Evolutionary conservation across 441 rosid species (phyloP), one percentile per base, ranked within the genome.

Genomic region (Gossypium schwendimanii): DNA sequence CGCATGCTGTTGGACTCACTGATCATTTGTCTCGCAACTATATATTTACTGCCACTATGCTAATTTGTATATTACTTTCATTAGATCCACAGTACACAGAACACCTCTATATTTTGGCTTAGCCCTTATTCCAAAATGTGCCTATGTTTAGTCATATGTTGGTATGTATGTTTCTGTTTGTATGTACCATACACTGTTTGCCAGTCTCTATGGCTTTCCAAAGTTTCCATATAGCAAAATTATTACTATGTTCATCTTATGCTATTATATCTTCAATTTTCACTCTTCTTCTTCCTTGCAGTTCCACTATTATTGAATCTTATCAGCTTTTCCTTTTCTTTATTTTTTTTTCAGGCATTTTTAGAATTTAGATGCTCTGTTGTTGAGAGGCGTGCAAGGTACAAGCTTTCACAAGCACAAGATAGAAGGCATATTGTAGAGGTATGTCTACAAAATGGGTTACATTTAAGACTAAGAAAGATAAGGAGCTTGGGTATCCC

Each of bases 331-430:
- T 65, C 14, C 4, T 70, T 70, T 55, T 59, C 18, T 55, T 47
- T n/a, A 62, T 23, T 28, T 41, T 57, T 61, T 61, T 79, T 39
- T 55, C 74, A 94, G 99, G 94, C 93, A 54, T 94, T 94, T 85
- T 81, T 94, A 72, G 94, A 94, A 36, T 92, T 94, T 79, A 87
- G 99, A 81, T 94, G 97, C 79, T 87, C 91, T 82, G 94, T 89
- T 71, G 90, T 92, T 20, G 96, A 89, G 84, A 91, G 99, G 73
- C 94, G 99, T 61, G 90, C 94, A 31, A 84, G 77, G 76, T 89
- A 83, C 85, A 94, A 87, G 88, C 96, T 89, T 79, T 84, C 91
- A 26, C 97, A 88, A 63, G 94, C 97, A n/a, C 88, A 86, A 66
- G 87, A 91, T 14, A 91, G 97, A 78, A 87, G 84, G 73, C 99